These are phyloP conservation scores for Excoecaria agallocha DNA, from an alignment of 345 rosid species.

Conservation along the genomic window DNA sequence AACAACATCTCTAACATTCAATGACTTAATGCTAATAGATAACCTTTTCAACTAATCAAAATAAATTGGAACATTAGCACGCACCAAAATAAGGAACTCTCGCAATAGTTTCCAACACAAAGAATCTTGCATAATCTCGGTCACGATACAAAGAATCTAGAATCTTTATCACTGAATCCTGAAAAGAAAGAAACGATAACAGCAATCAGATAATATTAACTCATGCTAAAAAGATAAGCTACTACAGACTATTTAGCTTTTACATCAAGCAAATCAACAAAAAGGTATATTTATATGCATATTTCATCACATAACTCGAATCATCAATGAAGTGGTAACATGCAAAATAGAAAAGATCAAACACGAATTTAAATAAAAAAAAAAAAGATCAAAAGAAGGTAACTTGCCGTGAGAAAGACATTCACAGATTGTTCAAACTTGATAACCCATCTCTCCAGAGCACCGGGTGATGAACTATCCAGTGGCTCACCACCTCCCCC, in stretches of 20 bases:
- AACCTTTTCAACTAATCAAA: not conserved
- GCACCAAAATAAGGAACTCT: conserved; percentile 96
- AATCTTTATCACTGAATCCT: conserved; percentile 89
- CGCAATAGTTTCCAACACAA: conserved; percentile 92
- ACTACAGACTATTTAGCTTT: not conserved
- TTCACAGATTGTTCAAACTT: conserved; percentile 76
- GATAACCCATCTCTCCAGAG: conserved; percentile 51
- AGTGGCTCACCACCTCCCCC: conserved; percentile 27
- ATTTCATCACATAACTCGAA: not conserved
- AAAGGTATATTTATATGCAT: not conserved
- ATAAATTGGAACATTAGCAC: conserved; percentile 20
- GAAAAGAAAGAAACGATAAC: conserved; percentile 10
- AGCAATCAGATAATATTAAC: not conserved
- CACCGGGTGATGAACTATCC: conserved; percentile 34
- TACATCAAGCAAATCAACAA: not conserved
- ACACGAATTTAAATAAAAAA: not conserved
- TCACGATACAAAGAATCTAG: conserved; percentile 81
- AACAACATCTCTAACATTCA: not conserved
- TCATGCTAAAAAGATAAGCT: not conserved
- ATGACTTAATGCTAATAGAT: not conserved
- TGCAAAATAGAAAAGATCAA: not conserved
- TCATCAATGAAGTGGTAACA: not conserved
- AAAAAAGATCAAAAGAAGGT: not conserved
- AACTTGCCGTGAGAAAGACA: conserved; percentile 70
- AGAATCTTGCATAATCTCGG: conserved; percentile 83